These are phyloP conservation scores for Candida sp. DNA, from an alignment of 1,139 yeast genomes.

Conservation along the genomic window DNA sequence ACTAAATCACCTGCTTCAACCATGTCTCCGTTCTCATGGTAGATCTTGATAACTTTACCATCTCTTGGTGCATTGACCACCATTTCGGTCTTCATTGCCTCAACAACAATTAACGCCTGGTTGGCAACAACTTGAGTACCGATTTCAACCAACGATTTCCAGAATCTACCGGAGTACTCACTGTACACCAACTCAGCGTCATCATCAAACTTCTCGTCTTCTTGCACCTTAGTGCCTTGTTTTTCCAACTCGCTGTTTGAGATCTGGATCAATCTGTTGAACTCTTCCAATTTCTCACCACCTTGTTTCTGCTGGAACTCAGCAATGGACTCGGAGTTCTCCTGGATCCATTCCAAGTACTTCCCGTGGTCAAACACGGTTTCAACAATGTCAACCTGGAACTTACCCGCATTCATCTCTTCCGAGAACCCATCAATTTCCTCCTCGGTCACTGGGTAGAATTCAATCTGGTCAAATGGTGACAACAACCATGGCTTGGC, in stretches of 20 bases:
- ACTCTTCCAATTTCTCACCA: slow-evolving; percentile 84
- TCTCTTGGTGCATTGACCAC: slow-evolving; percentile 70
- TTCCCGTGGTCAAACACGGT: slow-evolving; percentile 82
- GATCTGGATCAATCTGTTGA: slow-evolving; percentile 79
- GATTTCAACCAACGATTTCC: slow-evolving; percentile 86
- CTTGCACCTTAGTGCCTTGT: slow-evolving; percentile 43
- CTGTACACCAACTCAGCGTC: slow-evolving; percentile 86
- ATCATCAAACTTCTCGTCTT: slow-evolving; percentile 63
- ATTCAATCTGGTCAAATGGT: slow-evolving; percentile 94
- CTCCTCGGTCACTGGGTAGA: slow-evolving; percentile 87
- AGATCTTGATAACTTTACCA: slow-evolving; percentile 80
- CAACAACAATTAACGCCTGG: slow-evolving; percentile 86
- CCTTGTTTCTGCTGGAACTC: slow-evolving; percentile 69
- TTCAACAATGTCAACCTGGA: slow-evolving; percentile 74
- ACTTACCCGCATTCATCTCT: slow-evolving; percentile 82
- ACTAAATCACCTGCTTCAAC: slow-evolving; percentile 96
- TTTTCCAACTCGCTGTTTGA: slow-evolving; percentile 77
- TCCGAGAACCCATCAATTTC: slow-evolving; percentile 76
- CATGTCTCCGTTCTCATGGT: slow-evolving; percentile 90
- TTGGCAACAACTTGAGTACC: slow-evolving; percentile 81
- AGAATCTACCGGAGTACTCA: slow-evolving; percentile 94
- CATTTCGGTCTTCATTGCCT: slow-evolving; percentile 99
- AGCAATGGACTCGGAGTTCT: slow-evolving; percentile 72
- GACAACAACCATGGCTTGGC: slow-evolving; percentile 87
- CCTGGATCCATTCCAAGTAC: slow-evolving; percentile 80